phyloP scores from a whole-genome alignment of 495 filamentous ascomycete species.

The Cercophora sp. region DNA sequence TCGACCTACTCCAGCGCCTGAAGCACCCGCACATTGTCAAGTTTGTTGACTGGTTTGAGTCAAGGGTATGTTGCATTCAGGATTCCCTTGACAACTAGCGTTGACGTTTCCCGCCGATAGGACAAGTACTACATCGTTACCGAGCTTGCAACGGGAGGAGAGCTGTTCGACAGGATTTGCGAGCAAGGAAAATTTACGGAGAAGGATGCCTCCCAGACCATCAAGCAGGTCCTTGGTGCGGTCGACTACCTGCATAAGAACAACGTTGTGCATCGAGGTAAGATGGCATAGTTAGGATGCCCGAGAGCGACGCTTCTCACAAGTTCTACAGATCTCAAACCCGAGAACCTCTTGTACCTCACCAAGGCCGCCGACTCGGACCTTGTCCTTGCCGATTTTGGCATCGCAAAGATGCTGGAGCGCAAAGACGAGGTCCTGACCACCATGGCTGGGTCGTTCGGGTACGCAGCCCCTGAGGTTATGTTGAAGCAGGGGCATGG shows the following conservation, averaged over 20 bases:
- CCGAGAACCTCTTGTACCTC: conserved; percentile 94
- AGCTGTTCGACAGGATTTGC: conserved; percentile 97
- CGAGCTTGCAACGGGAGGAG: conserved; percentile 90
- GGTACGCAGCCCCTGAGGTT: conserved; percentile 95
- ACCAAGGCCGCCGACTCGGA: conserved; percentile 71
- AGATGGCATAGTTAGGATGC: conserved; percentile 17
- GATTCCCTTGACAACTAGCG: conserved; percentile 12
- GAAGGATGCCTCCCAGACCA: conserved; percentile 95
- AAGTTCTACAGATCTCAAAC: conserved; percentile 89
- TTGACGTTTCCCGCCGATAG: conserved; percentile 42
- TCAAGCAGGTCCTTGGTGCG: conserved; percentile 89
- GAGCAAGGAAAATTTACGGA: conserved; percentile 98
- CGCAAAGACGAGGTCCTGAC: conserved; percentile 84
- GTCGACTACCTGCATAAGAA: conserved; percentile 93
- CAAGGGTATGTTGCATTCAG: conserved; percentile 63
- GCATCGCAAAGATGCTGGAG: conserved; percentile 98
- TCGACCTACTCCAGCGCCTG: conserved; percentile 84
- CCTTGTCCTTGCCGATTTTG: conserved; percentile 94
- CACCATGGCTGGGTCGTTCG: conserved; percentile 98
- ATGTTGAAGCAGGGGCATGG: conserved; percentile 98
- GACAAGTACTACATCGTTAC: conserved; percentile 99
- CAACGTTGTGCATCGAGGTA: conserved; percentile 95
- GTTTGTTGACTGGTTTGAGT: conserved; percentile 99
- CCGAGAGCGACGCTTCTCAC: too few relatives aligned
- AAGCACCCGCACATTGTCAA: conserved; percentile 95